Evolutionary conservation across 2,329 filamentous ascomycete genomes (phyloP), one percentile per base, ranked within the genome.

Genomic region (Pleurostoma richardsiae): DNA sequence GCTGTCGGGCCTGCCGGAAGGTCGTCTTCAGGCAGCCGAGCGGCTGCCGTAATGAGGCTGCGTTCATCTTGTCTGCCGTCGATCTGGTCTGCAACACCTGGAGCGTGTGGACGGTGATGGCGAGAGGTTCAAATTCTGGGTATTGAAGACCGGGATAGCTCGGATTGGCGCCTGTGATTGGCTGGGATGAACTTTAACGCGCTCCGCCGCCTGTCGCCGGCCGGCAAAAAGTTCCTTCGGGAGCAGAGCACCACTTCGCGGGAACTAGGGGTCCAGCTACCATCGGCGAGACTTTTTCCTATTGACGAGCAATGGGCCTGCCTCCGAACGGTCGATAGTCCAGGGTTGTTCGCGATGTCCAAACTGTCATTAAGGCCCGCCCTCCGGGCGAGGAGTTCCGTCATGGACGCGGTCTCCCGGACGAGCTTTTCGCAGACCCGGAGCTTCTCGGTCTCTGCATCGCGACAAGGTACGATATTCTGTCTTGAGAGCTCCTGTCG

Each of bases 11-110:
- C 60, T 79, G 75, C 53, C 83, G 74, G 56, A 89, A 61, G 36
- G 80, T 69, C 30, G 79, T 72, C 68, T 86, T 88, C 63, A 88
- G 80, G 68, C 82, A 85, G 74, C 81, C 80, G 61, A 88, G 67
- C 52, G 86, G 85, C 79, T 86, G 82, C 68, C 79, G 69, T 60
- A 76, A 60, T 50, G 77, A 68, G 54, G 79, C 73, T 55, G 79
- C 74, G 76, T 88, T 90, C 73, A 76, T 80, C 53, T 59, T 69
- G 58, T 50, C 41, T 40, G 43, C 19, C 19, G 19, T 19, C 19
- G 19, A 19, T 19, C 19, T 19, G 19, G 19, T 19, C 19, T 19
- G 19, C 19, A 19, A 19, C 19, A 2, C 45, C 43, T 39, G 58
- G 54, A 33, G 38, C 38, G 26, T 42, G 41, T 51, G 47, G 33